Evolutionary conservation across 345 rosid genomes (phyloP), one percentile per base, ranked within the genome.

Genomic region (Melaleuca quinquenervia): DNA sequence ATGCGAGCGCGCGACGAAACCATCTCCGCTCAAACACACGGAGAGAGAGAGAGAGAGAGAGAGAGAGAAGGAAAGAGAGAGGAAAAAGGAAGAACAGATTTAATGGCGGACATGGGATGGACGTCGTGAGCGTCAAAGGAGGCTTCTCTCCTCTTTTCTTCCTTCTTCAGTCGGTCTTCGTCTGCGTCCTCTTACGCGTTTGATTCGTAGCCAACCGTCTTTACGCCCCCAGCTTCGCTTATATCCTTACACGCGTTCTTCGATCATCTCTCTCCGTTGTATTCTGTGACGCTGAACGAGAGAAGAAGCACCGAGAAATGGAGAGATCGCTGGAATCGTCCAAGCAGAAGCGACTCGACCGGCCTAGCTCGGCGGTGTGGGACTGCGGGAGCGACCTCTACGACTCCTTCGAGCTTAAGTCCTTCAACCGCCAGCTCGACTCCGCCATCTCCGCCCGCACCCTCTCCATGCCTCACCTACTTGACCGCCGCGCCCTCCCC

Each of bases 381-480:
- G 99, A 96, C 82, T 96, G 99, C 51, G 98, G 90, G 4, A 95
- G 95, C 93, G 56, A 92, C 22, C 96, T 95, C 12, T 96, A 95
- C 51, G 99, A 96, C 90, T 95, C 99, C 26, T 95, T 92, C 74
- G 98, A 96, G 92, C 95, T 95, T 84, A 91, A 94, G 87, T 95
- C 99, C 14, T 92, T 94, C 86, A 93, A 94, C 26, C 94, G 90
- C 18, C 98, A 95, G 80, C 99, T 96, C 27, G 92, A 93, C 89
- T 93, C 96, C 5, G 95, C 98, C 27, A 92, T 94, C 32, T 56
- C 87, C 83, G 89, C 96, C 48, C 90, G 98, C 87, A 91, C 91
- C 85, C 88, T 94, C 44, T 95, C 99, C 75, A 94, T 94, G 99
- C 94, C 99, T 52, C 97, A 89, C 89, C 85, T 92, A 55, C 70